Evolutionary conservation across 495 filamentous ascomycete species (phyloP).

Genomic region (Neurospora sp.): DNA sequence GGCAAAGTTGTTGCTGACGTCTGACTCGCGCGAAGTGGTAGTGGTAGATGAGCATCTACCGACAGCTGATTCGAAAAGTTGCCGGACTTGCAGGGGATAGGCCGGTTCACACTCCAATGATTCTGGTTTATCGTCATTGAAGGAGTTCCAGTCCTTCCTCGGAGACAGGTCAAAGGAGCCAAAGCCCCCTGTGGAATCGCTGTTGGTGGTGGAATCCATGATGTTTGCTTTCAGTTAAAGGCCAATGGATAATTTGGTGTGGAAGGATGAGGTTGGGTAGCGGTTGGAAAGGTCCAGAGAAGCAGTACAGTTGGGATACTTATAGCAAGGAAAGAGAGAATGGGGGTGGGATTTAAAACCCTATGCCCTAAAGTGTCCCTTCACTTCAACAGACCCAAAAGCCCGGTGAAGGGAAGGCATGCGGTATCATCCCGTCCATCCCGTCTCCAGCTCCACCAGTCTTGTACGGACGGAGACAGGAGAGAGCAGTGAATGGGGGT

Average conservation of each 20-base stretch:
- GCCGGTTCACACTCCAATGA: neutral
- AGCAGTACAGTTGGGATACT: neutral
- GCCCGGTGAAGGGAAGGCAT: neutral
- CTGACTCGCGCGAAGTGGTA: accelerated
- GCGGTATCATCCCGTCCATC: neutral
- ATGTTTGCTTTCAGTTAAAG: neutral
- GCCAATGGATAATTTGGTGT: neutral
- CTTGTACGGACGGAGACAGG: neutral
- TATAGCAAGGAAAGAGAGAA: neutral
- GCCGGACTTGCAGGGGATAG: neutral
- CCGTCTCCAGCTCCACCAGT: neutral
- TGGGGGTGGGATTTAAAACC: neutral
- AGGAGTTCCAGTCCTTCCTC: neutral
- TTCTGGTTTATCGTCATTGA: neutral
- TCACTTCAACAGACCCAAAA: neutral
- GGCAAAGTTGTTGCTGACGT: neutral
- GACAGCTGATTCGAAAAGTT: neutral
- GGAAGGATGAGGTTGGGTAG: neutral
- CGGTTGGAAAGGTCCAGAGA: neutral
- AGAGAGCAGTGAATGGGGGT: neutral
- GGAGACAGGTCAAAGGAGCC: neutral
- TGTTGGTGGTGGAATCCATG: neutral
- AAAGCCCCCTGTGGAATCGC: neutral
- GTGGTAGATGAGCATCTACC: neutral
- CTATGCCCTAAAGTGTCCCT: neutral